Evolutionary conservation across 1,284 basidiomycete species (phyloP), one percentile per base, ranked within the genome.

Genomic region (Porogramme epimiltina): DNA sequence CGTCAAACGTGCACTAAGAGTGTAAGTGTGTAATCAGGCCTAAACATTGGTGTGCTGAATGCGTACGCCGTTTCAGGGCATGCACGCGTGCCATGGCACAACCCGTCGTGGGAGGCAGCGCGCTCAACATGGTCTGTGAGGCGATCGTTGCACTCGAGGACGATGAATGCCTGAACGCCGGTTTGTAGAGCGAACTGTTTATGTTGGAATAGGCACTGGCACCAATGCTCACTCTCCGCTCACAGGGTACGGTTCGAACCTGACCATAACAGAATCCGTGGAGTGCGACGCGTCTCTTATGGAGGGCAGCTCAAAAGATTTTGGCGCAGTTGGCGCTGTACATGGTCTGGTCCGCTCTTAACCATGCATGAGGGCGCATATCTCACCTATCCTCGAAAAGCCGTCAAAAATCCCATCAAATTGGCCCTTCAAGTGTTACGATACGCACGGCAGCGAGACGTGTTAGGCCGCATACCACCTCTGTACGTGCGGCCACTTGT

Each of bases 201-300:
- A n/a, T n/a, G n/a, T n/a, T n/a, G n/a, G n/a, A n/a, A n/a, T n/a
- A n/a, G n/a, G n/a, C n/a, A n/a, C n/a, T n/a, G n/a, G n/a, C n/a
- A n/a, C 24, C 19, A 31, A 31, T 31, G n/a, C n/a, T 31, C 28
- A 31, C 13, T 31, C 28, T 31, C 6, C 28, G 6, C 8, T 31
- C 28, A 4, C 49, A 86, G 88, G 88, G 0, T 82, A 78, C 54
- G 89, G 89, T 4, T 87, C 89, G 1, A 91, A 91, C 66, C 70
- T 91, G 37, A 90, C 87, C 0, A 56, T 83, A 6, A 72, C 78
- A 19, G 88, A 89, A 9, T 72, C 69, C 2, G 87, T 89, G 18
- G 89, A 91, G 70, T 91, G 89, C 60, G 89, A 91, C 61, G 89
- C 89, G 1, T 76, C 87, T 9, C 73, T 91, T 52, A 89, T 89